Conservation (phyloP, 139 green algal genomes). For the Coccomyxa sp. region DNA sequence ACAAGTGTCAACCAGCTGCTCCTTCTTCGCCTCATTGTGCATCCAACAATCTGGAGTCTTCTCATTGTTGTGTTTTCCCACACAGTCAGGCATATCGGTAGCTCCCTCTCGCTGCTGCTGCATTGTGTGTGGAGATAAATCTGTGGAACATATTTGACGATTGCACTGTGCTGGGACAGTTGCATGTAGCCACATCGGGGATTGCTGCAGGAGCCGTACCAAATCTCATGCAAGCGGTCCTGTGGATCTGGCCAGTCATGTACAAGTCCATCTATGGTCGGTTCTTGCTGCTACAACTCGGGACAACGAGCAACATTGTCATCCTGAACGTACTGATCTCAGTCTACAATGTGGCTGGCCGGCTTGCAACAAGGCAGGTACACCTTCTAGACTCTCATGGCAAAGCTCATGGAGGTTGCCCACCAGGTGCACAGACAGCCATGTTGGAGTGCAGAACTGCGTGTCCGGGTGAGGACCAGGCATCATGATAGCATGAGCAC, state of each 20-base stretch:
- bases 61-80: constrained; percentile 20
- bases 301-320: neutral
- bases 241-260: constrained; percentile 26
- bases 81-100: constrained; percentile 13
- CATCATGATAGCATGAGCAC: neutral
- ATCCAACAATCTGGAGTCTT: constrained; percentile 31
- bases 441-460: neutral
- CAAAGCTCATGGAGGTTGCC: neutral
- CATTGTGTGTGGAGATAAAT: no score
- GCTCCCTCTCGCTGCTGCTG: no score
- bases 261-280: constrained; percentile 39
- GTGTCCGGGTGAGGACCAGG: no score
- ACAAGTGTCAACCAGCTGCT: constrained; percentile 5
- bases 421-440: neutral
- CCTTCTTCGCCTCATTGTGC: constrained; percentile 33
- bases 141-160: no score
- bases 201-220: constrained; percentile 18
- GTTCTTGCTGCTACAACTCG: constrained; percentile 45
- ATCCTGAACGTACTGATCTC: constrained; percentile 2
- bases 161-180: no score
- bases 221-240: constrained; percentile 18
- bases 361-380: constrained; percentile 20
- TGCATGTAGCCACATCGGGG: neutral
- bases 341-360: constrained; percentile 13
- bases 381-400: no score